Evolutionary conservation across 2,329 filamentous ascomycete species (phyloP).

Genomic region (Cladobotryum protrusum): DNA sequence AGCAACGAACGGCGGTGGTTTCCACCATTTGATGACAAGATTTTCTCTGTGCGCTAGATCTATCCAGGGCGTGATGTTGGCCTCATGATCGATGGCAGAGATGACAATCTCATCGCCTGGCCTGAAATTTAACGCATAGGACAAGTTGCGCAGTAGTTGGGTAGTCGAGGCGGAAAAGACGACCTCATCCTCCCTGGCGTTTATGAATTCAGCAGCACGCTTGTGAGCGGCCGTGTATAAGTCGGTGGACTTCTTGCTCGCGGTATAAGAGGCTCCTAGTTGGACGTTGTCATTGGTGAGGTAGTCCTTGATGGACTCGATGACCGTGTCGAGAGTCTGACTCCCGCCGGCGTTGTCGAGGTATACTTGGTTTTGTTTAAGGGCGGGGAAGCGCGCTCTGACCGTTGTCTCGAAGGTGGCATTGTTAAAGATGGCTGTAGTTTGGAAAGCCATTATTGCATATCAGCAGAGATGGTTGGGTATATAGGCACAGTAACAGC

Average conservation of each 20-base stretch:
- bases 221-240: slow-evolving; percentile 54
- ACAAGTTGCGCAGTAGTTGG: slow-evolving; percentile 68
- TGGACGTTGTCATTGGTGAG: slow-evolving; percentile 66
- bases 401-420: slow-evolving; percentile 1
- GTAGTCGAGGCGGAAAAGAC: slow-evolving; percentile 70
- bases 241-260: slow-evolving; percentile 52
- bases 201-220: slow-evolving; percentile 65
- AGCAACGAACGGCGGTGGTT: slow-evolving; percentile 31
- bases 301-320: slow-evolving; percentile 60
- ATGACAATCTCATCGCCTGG: slow-evolving; percentile 62
- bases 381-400: slow-evolving; percentile 59
- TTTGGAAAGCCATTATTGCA: too few relatives aligned
- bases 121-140: slow-evolving; percentile 45
- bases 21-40: slow-evolving; percentile 66
- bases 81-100: slow-evolving; percentile 69
- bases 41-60: slow-evolving; percentile 56
- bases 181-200: slow-evolving; percentile 60
- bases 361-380: slow-evolving; percentile 61
- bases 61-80: slow-evolving; percentile 70
- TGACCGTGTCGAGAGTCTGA: slow-evolving; percentile 61
- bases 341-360: slow-evolving; percentile 76
- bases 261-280: slow-evolving; percentile 63
- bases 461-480: too few relatives aligned
- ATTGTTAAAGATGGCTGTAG: too few relatives aligned
- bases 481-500: too few relatives aligned